Conservation (phyloP, 371 early-diverging fungal species). For the Phascolomyces articulosus region DNA sequence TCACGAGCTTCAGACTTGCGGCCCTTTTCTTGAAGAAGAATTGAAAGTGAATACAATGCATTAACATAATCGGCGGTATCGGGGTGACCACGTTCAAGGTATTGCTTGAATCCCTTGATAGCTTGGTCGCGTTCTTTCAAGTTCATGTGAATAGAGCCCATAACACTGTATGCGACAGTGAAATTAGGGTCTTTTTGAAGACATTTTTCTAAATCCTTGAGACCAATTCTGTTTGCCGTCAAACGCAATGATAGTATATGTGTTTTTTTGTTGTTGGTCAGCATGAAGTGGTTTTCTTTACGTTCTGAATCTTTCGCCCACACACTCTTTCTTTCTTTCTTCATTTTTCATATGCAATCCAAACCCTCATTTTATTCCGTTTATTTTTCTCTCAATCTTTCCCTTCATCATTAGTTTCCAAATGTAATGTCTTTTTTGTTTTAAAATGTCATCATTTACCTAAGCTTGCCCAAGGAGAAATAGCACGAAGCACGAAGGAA, state of each 20-base stretch:
- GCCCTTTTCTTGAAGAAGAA: slow-evolving; percentile 51
- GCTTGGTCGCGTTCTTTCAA: slow-evolving; percentile 60
- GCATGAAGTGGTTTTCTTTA: not conserved
- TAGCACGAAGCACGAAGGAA: slow-evolving; percentile 69
- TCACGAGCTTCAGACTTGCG: slow-evolving; percentile 56
- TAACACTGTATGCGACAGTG: slow-evolving; percentile 57
- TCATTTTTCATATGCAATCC: not conserved
- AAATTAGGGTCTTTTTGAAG: slow-evolving; percentile 55
- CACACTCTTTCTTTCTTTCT: slow-evolving; percentile 1
- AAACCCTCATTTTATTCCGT: no score
- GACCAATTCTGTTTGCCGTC: slow-evolving; percentile 58
- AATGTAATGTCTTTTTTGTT: no score
- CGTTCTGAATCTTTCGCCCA: no score
- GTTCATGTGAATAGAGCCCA: slow-evolving; percentile 60
- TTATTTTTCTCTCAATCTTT: no score
- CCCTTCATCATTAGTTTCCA: not conserved
- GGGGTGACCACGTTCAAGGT: slow-evolving; percentile 56
- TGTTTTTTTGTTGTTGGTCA: no score
- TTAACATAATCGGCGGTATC: slow-evolving; percentile 63
- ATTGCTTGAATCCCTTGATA: slow-evolving; percentile 57
- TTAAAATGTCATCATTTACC: slow-evolving; percentile 30
- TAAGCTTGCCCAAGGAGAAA: slow-evolving; percentile 53
- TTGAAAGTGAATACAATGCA: slow-evolving; percentile 60
- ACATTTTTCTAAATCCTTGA: slow-evolving; percentile 63
- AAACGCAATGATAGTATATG: no score